Percentiles rank a stretch among this genome's conserved stretches.
These are phyloP conservation scores for Iberis pinnata DNA, from an alignment of 345 rosid genomes.

Conservation along the genomic window DNA sequence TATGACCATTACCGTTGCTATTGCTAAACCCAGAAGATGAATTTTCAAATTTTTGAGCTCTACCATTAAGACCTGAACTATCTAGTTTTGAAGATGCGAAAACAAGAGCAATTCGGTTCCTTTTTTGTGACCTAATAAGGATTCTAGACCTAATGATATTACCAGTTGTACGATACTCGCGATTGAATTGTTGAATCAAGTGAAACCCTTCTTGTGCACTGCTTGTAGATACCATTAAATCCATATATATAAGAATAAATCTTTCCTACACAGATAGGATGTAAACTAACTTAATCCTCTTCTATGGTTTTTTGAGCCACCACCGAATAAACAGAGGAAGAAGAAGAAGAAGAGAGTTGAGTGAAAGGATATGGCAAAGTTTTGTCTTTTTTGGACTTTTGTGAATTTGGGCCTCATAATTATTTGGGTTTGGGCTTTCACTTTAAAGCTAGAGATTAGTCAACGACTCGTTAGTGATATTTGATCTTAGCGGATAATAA, in stretches of 20 bases:
- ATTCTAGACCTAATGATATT: slow-evolving; percentile 20
- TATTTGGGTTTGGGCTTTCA: background rate
- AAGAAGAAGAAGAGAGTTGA: slow-evolving; percentile 20
- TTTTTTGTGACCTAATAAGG: slow-evolving; percentile 30
- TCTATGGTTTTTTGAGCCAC: background rate
- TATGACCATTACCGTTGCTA: slow-evolving; percentile 28
- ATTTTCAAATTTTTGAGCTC: slow-evolving; percentile 31
- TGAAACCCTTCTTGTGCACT: slow-evolving; percentile 53
- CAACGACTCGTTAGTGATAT: background rate
- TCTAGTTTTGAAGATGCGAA: slow-evolving; percentile 42
- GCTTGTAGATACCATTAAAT: slow-evolving; percentile 40
- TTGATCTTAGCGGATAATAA: too few species aligned
- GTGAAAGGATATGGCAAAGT: slow-evolving; percentile 23
- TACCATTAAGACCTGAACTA: slow-evolving; percentile 39
- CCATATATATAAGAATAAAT: slow-evolving; percentile 36
- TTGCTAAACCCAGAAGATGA: slow-evolving; percentile 36
- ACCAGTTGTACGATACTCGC: slow-evolving; percentile 29
- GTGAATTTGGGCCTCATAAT: slow-evolving; percentile 15
- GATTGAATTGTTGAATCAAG: slow-evolving; percentile 40
- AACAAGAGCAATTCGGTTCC: slow-evolving; percentile 32
- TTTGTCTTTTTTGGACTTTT: slow-evolving; percentile 11
- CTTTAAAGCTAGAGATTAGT: background rate
- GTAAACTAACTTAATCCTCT: background rate
- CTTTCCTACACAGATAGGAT: background rate
- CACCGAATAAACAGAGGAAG: background rate